Base-by-base conservation (phyloP, 805 yeast species). In the Candida ponderosae region DNA sequence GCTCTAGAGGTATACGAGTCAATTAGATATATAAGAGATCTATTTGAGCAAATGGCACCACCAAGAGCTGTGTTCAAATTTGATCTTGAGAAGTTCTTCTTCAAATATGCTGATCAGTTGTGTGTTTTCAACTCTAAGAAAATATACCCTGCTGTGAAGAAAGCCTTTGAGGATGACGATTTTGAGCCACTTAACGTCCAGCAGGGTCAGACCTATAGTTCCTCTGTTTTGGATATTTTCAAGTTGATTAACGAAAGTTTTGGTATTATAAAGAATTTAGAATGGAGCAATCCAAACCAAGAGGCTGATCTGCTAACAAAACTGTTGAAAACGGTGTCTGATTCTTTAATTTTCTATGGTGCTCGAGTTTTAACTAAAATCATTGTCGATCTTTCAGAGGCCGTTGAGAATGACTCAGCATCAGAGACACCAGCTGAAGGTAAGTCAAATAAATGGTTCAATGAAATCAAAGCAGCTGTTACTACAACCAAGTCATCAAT, bases 181-280 rank as follows among this genome's bases (percentile, higher is more conserved):
- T 78, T 80, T 54, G 60, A 65, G 35, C 76, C 80, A 0, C 49
- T 77, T 15, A 74, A 75, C 42, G 54, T 60, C 1, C 62, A 55
- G 1, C 63, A 66, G 32, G 62, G 57, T 2, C 62, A 63, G 6
- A 50, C 50, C 1, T 66, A 67, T 48, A 77, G 86, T 42, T 63
- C 75, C 2, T 82, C 90, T 0, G 83, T 81, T 1, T 52, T 72
- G 18, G 93, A 84, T 52, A 68, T 82, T 13, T 81, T 82, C 54
- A 67, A 75, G 9, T 65, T 83, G 53, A 68, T 83, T 27, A 70
- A 71, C 40, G 77, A 77, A 37, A 70, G 76, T 11, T 52, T 84
- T 17, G 59, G 63, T 5, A 65, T 84, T n/a, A 61, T 89, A 32
- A 66, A 66, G 14, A 68, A 66, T 4, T 68, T 85, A 31, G 62